Evolutionary conservation across 2,329 filamentous ascomycete genomes (phyloP), one percentile per base, ranked within the genome.

Genomic region (Phaeosphaeriaceae sp.): DNA sequence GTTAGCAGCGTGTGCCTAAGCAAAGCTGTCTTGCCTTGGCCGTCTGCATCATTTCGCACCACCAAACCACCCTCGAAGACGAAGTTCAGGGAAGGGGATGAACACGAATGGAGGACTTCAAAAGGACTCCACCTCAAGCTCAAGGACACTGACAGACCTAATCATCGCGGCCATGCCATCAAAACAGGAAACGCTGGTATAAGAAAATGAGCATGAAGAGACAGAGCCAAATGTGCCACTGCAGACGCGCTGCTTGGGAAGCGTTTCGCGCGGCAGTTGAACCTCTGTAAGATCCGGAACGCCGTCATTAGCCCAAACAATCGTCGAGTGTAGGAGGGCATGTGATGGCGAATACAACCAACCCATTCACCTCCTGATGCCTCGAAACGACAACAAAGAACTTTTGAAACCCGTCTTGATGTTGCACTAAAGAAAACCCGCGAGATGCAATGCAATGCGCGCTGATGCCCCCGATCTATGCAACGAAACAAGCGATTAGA

Each of bases 401-500:
- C 65, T 69, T 69, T 69, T 69, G 59, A 54, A 67, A 55, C 57
- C 60, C 60, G 54, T 67, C 63, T 63, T 65, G 67, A 68, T 60
- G 62, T 55, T 57, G 57, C 57, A 62, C 55, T 61, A 66, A 64
- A 53, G 63, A 61, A 62, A 69, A 63, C 66, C 67, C 70, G 67
- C 71, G 65, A 76, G 72, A 77, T 77, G 74, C 75, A 72, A 66
- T 68, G 70, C 68, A 74, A 72, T 76, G 70, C 71, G 71, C 72
- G 73, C 70, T 72, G 67, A 74, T 68, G 67, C 75, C 71, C 71
- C 73, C 70, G 56, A 68, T 76, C 73, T 76, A 76, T 76, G 71
- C 73, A 76, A 77, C 74, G 72, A 70, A 71, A 69, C 68, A 71
- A 72, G 69, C 70, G 71, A 76, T 75, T 76, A 76, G 69, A 73